Conservation (phyloP, 228 moss, liverwort and hornwort species). For the Sphagnum magellanicum region DNA sequence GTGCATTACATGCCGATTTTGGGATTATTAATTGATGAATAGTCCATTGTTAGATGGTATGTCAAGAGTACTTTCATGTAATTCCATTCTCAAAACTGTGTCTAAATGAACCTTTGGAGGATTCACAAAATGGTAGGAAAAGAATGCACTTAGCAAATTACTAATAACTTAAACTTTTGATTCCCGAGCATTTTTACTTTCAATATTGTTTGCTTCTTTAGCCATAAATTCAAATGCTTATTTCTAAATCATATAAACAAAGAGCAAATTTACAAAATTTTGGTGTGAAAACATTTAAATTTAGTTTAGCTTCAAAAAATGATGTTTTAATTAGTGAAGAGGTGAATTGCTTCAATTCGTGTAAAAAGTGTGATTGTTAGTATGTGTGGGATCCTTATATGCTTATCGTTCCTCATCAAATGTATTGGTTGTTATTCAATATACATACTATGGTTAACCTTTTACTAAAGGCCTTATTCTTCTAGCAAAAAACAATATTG, state of each 20-base stretch:
- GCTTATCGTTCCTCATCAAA: not conserved
- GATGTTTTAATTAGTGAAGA: not conserved
- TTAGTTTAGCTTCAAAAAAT: not conserved
- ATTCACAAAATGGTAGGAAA: not conserved
- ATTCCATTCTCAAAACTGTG: not conserved
- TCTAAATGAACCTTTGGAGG: not conserved
- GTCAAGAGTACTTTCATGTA: too few relatives aligned
- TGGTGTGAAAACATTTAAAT: not conserved
- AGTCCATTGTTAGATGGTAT: too few relatives aligned
- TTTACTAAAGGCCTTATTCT: not conserved
- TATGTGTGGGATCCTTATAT: not conserved
- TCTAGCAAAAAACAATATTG: not conserved
- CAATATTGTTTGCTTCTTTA: not conserved
- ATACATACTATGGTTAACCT: not conserved
- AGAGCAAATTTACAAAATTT: not conserved
- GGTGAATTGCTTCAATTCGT: not conserved
- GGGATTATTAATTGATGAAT: too few relatives aligned
- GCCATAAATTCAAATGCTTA: not conserved
- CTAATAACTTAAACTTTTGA: not conserved
- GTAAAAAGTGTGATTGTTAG: not conserved
- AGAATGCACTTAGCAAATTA: not conserved
- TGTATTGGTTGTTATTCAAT: not conserved
- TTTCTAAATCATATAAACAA: too few relatives aligned
- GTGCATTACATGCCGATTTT: too few relatives aligned
- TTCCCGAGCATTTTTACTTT: not conserved